Evolutionary conservation across 2,329 filamentous ascomycete species (phyloP).

Genomic region (Aspergillus caelatus): DNA sequence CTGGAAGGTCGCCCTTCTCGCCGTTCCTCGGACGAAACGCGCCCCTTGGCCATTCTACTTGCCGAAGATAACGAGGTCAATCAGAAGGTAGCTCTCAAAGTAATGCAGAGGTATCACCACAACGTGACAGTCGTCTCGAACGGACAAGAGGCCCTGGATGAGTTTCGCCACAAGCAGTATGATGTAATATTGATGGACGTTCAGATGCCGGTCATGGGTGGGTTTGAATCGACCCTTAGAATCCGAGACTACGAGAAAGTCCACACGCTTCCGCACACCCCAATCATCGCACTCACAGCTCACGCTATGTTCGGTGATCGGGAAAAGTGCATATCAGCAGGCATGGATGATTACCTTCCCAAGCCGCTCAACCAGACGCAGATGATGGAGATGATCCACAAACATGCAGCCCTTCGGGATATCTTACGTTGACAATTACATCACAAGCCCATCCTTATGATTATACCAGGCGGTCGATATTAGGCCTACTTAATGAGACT

Average conservation of each 20-base stretch:
- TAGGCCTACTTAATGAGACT: background rate
- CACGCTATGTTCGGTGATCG: slow-evolving; percentile 96
- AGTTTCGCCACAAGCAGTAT: slow-evolving; percentile 81
- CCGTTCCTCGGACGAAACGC: slow-evolving; percentile 87
- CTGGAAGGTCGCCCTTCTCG: slow-evolving; percentile 91
- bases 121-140: slow-evolving; percentile 74
- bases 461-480: background rate
- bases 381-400: slow-evolving; percentile 60
- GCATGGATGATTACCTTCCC: slow-evolving; percentile 96
- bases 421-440: background rate
- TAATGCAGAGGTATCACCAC: slow-evolving; percentile 89
- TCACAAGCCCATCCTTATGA: too few species aligned
- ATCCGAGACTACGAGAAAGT: slow-evolving; percentile 87
- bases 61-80: slow-evolving; percentile 98
- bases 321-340: slow-evolving; percentile 91
- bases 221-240: slow-evolving; percentile 89
- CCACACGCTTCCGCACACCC: slow-evolving; percentile 74
- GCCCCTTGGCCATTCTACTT: slow-evolving; percentile 91
- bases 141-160: slow-evolving; percentile 67
- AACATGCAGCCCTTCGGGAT: background rate
- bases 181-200: slow-evolving; percentile 97
- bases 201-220: slow-evolving; percentile 97
- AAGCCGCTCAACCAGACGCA: slow-evolving; percentile 91
- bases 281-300: slow-evolving; percentile 89
- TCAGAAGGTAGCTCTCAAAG: slow-evolving; percentile 93